A percentile compares a stretch with the other conserved stretches of the same genome.
These are phyloP conservation scores for Pyrus communis DNA, from an alignment of 306 rosid genomes.

Conservation along the genomic window DNA sequence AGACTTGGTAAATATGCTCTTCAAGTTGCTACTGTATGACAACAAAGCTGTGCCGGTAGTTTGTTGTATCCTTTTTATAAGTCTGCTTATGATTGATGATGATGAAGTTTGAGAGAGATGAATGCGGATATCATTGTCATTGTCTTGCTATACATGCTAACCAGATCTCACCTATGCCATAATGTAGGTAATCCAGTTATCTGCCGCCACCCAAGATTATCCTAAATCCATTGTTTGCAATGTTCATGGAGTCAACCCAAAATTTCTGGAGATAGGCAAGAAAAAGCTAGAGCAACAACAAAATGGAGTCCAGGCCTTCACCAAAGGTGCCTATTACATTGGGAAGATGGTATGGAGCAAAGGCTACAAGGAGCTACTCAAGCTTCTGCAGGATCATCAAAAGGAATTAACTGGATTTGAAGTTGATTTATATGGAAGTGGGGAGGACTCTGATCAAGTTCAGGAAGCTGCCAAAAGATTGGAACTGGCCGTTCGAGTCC, in stretches of 20 bases:
- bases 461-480: constrained; percentile 57
- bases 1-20: not conserved
- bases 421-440: constrained; percentile 86
- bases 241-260: constrained; percentile 97
- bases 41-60: not conserved
- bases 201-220: constrained; percentile 95
- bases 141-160: not conserved
- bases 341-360: constrained; percentile 98
- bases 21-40: not conserved
- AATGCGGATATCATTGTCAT: not conserved
- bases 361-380: constrained; percentile 86
- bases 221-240: constrained; percentile 66
- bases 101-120: not conserved
- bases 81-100: not conserved
- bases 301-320: constrained; percentile 50
- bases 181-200: constrained; percentile 84
- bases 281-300: constrained; percentile 61
- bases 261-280: constrained; percentile 74
- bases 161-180: constrained; percentile 17
- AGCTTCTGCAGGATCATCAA: constrained; percentile 58
- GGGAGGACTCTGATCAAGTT: constrained; percentile 79
- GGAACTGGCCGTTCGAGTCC: constrained; percentile 55
- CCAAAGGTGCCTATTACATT: constrained; percentile 81
- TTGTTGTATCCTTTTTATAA: not conserved
- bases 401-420: constrained; percentile 62